Conservation (phyloP, 768 basidiomycete species). For the Leucosporidium creatinivorum region DNA sequence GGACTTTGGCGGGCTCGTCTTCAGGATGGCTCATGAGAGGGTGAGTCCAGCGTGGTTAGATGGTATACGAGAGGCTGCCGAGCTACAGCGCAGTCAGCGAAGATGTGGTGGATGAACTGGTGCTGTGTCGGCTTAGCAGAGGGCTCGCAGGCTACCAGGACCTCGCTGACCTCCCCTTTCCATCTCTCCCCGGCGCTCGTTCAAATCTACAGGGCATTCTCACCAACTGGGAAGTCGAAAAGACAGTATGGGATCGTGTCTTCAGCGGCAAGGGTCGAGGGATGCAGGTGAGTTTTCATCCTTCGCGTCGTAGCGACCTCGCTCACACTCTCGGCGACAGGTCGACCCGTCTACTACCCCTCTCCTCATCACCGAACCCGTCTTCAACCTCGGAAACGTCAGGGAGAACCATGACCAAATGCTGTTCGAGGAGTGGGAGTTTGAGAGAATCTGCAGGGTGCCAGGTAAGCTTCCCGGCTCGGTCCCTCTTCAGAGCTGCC, state of each 20-base stretch:
- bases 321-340: conserved; percentile 43
- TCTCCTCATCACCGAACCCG: conserved; percentile 84
- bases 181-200: too few species aligned
- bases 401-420: conserved; percentile 92
- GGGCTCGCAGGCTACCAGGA: neutral
- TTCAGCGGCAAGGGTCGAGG: conserved; percentile 52
- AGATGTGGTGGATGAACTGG: neutral
- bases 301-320: conserved; percentile 38
- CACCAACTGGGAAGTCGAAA: conserved; percentile 92
- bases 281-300: conserved; percentile 45
- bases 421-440: conserved; percentile 94
- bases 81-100: too few species aligned
- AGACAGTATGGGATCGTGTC: conserved; percentile 85
- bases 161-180: too few species aligned
- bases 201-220: conserved; percentile 62
- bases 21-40: conserved; percentile 80
- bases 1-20: conserved; percentile 73
- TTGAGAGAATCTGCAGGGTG: conserved; percentile 68
- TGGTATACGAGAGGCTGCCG: neutral
- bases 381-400: conserved; percentile 85
- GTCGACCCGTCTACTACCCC: conserved; percentile 64
- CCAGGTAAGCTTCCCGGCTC: conserved; percentile 55
- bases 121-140: neutral
- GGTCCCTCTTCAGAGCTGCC: neutral
- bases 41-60: conserved; percentile 44